These are phyloP conservation scores for Penicillium samsonianum DNA, from an alignment of 495 filamentous ascomycete species.

Conservation along the genomic window DNA sequence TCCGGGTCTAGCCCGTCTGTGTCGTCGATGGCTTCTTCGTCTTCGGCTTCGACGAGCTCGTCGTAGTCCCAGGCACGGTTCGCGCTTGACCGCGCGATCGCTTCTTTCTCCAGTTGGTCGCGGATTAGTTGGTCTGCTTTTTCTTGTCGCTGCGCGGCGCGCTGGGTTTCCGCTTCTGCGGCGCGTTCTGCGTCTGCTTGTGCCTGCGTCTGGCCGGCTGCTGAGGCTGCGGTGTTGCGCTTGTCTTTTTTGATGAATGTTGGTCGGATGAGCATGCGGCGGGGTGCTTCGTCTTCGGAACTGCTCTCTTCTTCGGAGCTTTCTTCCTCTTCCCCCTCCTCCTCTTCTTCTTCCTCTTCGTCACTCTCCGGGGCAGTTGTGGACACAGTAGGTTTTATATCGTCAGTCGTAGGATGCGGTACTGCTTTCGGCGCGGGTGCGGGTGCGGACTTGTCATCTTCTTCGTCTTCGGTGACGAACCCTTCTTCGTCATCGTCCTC, in stretches of 20 bases:
- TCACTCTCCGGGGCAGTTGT: slow-evolving; percentile 38
- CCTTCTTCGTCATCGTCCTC: slow-evolving; percentile 66
- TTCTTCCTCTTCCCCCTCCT: slow-evolving; percentile 51
- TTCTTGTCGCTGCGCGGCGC: slow-evolving; percentile 55
- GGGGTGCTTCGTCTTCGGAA: slow-evolving; percentile 73
- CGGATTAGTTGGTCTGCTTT: slow-evolving; percentile 79
- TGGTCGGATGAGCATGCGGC: slow-evolving; percentile 75
- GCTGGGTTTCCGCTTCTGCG: slow-evolving; percentile 58
- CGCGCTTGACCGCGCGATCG: slow-evolving; percentile 70
- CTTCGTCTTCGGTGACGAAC: slow-evolving; percentile 69
- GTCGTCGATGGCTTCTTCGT: slow-evolving; percentile 74
- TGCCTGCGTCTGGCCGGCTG: slow-evolving; percentile 17
- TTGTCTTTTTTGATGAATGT: slow-evolving; percentile 89
- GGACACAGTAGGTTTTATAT: slow-evolving; percentile 2
- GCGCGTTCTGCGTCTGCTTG: slow-evolving; percentile 41
- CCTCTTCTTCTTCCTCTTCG: slow-evolving; percentile 60
- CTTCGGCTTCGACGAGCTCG: slow-evolving; percentile 60
- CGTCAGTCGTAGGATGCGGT: slow-evolving; percentile 15
- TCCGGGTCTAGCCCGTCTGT: slow-evolving; percentile 84
- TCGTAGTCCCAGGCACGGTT: slow-evolving; percentile 89
- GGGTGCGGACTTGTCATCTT: slow-evolving; percentile 37
- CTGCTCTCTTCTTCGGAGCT: slow-evolving; percentile 59
- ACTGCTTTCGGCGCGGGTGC: slow-evolving; percentile 37
- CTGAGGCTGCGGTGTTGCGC: slow-evolving; percentile 45
- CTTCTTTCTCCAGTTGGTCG: slow-evolving; percentile 79